phyloP scores from a whole-genome alignment of 441 rosid genomes.

The Flueggea neowawraea region DNA sequence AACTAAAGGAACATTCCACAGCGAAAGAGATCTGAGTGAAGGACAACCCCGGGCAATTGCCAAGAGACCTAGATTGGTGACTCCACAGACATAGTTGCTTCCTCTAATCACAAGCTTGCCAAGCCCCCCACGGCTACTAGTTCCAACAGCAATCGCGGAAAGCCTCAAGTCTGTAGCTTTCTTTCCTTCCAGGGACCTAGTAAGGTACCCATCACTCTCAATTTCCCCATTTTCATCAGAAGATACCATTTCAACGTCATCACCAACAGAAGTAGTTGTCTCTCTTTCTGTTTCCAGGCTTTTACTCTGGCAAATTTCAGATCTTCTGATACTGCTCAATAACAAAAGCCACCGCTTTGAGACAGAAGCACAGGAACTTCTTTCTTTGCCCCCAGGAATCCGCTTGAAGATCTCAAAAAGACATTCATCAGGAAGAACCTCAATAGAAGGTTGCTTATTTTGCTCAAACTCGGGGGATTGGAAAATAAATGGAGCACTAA shows the following conservation, averaged over 20 bases:
- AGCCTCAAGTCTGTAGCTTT: conserved; percentile 84
- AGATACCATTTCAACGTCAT: conserved; percentile 38
- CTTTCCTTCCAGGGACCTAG: conserved; percentile 82
- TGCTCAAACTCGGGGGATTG: conserved; percentile 30
- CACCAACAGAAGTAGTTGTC: conserved; percentile 12
- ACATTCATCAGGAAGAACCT: conserved; percentile 86
- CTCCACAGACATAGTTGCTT: conserved; percentile 50
- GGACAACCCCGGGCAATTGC: conserved; percentile 81
- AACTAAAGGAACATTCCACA: conserved; percentile 73
- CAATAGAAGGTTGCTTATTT: conserved; percentile 55
- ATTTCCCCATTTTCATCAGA: conserved; percentile 27
- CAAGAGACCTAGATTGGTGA: conserved; percentile 65
- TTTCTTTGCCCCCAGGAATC: conserved; percentile 61
- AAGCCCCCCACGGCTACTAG: conserved; percentile 71
- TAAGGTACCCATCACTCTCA: conserved; percentile 52
- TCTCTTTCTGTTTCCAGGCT: conserved; percentile 9
- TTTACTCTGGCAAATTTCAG: conserved; percentile 33
- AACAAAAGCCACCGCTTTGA: conserved; percentile 87
- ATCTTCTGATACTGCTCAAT: conserved; percentile 52
- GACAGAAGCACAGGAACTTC: conserved; percentile 74
- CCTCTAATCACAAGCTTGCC: conserved; percentile 88
- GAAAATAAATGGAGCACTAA: conserved; percentile 34
- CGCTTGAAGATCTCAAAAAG: conserved; percentile 86
- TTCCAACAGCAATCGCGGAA: conserved; percentile 85
- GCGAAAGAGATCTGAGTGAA: conserved; percentile 69